phyloP scores from a whole-genome alignment of 1,284 basidiomycete genomes.

The Puccinia horiana region DNA sequence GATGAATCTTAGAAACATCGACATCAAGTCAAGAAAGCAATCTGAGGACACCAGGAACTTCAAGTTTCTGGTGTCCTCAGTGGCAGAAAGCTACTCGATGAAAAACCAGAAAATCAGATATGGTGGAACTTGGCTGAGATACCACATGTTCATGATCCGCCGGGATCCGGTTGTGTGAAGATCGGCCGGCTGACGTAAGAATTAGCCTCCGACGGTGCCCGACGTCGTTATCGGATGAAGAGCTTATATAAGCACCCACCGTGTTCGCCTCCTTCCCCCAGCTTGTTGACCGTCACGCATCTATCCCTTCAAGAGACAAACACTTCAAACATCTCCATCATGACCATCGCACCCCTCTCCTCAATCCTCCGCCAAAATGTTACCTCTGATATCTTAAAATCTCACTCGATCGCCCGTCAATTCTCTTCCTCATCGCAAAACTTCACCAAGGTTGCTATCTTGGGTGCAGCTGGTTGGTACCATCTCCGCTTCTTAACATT shows the following conservation, averaged over 20 bases:
- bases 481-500: not conserved
- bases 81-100: no score
- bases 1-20: no score
- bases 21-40: no score
- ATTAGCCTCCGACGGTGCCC: not conserved
- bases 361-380: slow-evolving; percentile 33
- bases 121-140: no score
- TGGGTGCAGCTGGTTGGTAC: slow-evolving; percentile 74
- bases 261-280: not conserved
- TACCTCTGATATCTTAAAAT: not conserved
- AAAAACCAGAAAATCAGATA: no score
- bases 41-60: no score
- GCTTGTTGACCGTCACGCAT: not conserved
- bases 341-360: slow-evolving; percentile 8
- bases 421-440: slow-evolving; percentile 77
- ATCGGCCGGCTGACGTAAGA: not conserved
- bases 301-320: not conserved
- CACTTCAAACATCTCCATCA: not conserved
- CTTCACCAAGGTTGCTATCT: slow-evolving; percentile 80
- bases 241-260: not conserved
- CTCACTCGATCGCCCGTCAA: slow-evolving; percentile 59
- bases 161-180: not conserved
- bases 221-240: not conserved
- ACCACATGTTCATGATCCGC: not conserved
- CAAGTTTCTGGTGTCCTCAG: no score